Base-by-base conservation (phyloP, 768 basidiomycete species). In the Xerocomellus dryophilus region DNA sequence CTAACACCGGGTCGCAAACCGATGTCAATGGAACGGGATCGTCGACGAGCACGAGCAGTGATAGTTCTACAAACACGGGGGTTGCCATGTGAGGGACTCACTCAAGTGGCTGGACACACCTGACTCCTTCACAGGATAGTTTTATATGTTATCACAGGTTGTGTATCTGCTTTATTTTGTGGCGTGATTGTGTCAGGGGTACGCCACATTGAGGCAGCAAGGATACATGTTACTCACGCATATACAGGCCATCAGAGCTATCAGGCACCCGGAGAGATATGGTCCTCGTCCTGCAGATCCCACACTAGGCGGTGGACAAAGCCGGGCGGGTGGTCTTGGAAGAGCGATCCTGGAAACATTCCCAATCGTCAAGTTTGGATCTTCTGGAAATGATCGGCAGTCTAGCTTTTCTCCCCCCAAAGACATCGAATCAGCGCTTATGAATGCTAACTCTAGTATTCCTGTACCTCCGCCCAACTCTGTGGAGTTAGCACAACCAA, bases 261-360 rank as follows among this genome's bases (percentile, higher is more conserved):
- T 95, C 47, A 82, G 91, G 2, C 85, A 96, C 69, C 94, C 94
- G 17, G 94, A 97, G 65, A 82, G 92, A 48, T 98, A 97, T 66
- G 93, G 93, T 5, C 90, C 90, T 11, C 79, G 93, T 50, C 61
- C 74, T 4, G 73, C 73, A 12, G 66, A 72, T 47, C 61, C 63
- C 1, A 50, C 52, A 14, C 50, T 49, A 47, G 64, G 51, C 41
- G 72, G 59, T 29, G 75, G 77, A 35, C 86, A 86, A 64, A 86
- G 83, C 46, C 83, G 91, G 4, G 88, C 92, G 0, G 75, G 82
- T n/a, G 94, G 94, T 7, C 78, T 98, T 47, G 89, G 91, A 2
- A 84, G 91, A 18, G 96, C 96, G 18, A 94, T 98, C 53, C 76
- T 98, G 50, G 95, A 98, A 61, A 97, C 94, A 4, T 98, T 98